Evolutionary conservation across 352 stramenopile genomes (phyloP).

Genomic region (Hyaloperonospora arabidopsidis): DNA sequence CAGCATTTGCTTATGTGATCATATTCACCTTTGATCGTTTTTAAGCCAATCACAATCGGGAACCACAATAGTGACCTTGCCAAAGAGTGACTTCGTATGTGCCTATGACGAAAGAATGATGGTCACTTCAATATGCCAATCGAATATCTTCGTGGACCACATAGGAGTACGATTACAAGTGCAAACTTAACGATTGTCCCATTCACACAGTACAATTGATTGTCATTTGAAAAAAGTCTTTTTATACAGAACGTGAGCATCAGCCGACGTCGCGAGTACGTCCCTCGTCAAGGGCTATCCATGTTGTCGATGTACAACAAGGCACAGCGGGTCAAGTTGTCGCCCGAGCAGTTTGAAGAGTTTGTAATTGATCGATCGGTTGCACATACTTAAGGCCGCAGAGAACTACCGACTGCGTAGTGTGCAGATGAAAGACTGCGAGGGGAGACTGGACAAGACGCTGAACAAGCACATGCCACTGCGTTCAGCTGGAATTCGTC

Average conservation of each 20-base stretch:
- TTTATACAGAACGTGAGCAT: slow-evolving; percentile 84
- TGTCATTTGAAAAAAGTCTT: no score
- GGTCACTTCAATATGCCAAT: slow-evolving; percentile 2
- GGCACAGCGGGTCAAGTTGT: slow-evolving; percentile 90
- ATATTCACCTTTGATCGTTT: no score
- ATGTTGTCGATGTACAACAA: slow-evolving; percentile 92
- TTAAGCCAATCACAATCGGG: no score
- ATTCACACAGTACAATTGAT: neutral
- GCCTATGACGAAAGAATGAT: slow-evolving; percentile 15
- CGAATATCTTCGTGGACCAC: neutral
- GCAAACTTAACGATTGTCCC: slow-evolving; percentile 24
- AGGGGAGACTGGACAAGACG: slow-evolving; percentile 72
- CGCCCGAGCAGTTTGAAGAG: slow-evolving; percentile 97
- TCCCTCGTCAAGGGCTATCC: slow-evolving; percentile 35
- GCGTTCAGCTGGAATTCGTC: slow-evolving; percentile 28
- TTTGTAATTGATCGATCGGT: slow-evolving; percentile 93
- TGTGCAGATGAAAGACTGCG: slow-evolving; percentile 60
- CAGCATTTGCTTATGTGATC: no score
- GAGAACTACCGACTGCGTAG: slow-evolving; percentile 82
- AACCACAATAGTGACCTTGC: no score
- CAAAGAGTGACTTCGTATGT: no score
- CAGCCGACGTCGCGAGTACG: slow-evolving; percentile 44
- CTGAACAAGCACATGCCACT: slow-evolving; percentile 82
- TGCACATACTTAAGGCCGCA: slow-evolving; percentile 87
- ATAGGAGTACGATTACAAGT: slow-evolving; percentile 3